Percentiles rank a stretch among this genome's conserved stretches.
These are phyloP conservation scores for Neckera pumila DNA, from an alignment of 225 moss, liverwort and hornwort species.

Conservation along the genomic window DNA sequence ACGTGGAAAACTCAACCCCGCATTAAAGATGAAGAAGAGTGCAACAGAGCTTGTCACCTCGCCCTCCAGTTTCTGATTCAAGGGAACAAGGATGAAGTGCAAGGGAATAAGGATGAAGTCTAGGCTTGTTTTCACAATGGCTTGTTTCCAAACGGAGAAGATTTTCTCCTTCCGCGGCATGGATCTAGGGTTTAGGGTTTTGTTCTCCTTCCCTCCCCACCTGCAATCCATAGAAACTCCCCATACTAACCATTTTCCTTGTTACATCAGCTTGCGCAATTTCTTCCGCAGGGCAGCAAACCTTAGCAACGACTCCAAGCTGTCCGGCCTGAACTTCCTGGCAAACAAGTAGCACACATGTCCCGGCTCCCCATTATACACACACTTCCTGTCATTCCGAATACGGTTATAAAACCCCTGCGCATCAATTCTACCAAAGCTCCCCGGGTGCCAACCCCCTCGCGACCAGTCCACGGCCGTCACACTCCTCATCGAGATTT, in stretches of 20 bases:
- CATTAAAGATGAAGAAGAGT: background rate
- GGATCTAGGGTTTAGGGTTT: background rate
- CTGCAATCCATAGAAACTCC: background rate
- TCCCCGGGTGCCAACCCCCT: conserved; percentile 53
- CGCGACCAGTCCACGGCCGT: conserved; percentile 54
- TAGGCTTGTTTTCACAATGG: background rate
- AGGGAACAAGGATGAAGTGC: background rate
- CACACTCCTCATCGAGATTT: conserved; percentile 31
- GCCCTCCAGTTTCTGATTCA: background rate
- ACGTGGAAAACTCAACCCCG: background rate
- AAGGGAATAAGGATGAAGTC: background rate
- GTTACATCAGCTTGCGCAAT: conserved; percentile 13
- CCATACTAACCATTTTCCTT: background rate
- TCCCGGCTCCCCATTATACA: conserved; percentile 17
- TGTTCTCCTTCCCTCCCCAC: background rate
- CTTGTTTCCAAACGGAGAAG: background rate
- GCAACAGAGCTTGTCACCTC: background rate
- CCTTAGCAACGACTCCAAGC: conserved; percentile 24
- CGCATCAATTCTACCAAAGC: conserved; percentile 21
- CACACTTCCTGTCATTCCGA: conserved; percentile 1
- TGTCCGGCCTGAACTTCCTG: conserved; percentile 39
- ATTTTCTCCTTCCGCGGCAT: background rate
- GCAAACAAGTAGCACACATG: conserved; percentile 53
- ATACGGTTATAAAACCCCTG: conserved; percentile 11
- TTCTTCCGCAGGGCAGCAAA: conserved; percentile 10